These are phyloP conservation scores for Pseudognaphalium luteoalbum DNA, from an alignment of 129 eudicot genomes.

Conservation along the genomic window DNA sequence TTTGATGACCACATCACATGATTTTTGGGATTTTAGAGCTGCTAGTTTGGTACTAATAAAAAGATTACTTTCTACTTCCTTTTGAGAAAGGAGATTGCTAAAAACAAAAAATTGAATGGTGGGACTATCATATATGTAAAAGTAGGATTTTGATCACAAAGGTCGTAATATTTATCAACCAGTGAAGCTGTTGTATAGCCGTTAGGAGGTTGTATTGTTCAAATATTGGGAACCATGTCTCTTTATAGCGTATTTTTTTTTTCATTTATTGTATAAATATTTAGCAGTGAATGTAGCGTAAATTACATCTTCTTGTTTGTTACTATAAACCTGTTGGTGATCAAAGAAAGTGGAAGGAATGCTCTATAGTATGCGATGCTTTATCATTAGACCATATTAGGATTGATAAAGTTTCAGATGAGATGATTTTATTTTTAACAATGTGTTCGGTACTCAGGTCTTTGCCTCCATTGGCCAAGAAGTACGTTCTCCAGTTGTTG, in stretches of 20 bases:
- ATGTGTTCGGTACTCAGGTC: slow-evolving; percentile 49
- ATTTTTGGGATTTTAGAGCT: not conserved
- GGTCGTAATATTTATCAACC: not conserved
- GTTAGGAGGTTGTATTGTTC: not conserved
- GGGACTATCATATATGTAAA: not conserved
- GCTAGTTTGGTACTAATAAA: not conserved
- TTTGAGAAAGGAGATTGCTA: not conserved
- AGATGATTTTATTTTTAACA: not conserved
- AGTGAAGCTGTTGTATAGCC: not conserved
- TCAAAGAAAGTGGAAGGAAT: not conserved
- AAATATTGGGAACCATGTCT: not conserved
- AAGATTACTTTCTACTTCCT: not conserved
- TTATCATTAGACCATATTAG: not conserved
- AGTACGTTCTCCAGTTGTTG: slow-evolving; percentile 75
- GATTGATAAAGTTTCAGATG: not conserved
- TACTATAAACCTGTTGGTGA: not conserved
- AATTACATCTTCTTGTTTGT: not conserved
- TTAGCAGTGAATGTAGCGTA: not conserved
- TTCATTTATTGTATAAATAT: not conserved
- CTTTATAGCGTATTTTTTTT: not conserved
- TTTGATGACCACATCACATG: not conserved
- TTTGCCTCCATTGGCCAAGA: slow-evolving; percentile 90
- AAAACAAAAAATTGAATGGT: not conserved
- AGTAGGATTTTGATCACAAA: not conserved
- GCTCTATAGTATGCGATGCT: not conserved